Base-by-base conservation (phyloP, 768 basidiomycete species). In the Kwoniella newhampshirensis region DNA sequence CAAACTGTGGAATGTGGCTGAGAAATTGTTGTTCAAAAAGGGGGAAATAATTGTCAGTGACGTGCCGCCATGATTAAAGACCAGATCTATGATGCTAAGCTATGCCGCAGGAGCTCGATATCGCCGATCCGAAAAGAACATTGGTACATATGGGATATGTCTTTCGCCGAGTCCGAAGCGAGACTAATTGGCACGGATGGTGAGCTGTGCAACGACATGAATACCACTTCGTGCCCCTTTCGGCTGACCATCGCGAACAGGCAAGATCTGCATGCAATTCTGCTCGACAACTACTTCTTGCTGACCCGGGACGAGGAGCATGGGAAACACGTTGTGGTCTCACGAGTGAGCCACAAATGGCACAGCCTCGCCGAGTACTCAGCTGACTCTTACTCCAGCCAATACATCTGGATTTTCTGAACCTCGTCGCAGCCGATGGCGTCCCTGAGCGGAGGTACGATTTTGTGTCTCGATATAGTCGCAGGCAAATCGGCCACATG, bases 1-100 rank as follows among this genome's bases (percentile, higher is more conserved):
- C 63, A 91, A 90, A 70, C 86, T 90, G 58, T 89, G 87, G 86
- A 84, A 80, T 50, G 78, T 93, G 2, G 85, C 84, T 62, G 89
- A 93, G 77, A 86, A 82, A 64, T 71, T 94, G 46, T 75, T 83
- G 12, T 89, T 84, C 67, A 84, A 84, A 67, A 85, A 82, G 60
- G 90, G 87, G 23, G 90, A 93, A 74, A 84, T 92, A 17, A 85
- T 91, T 35, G 90, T 89, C 68, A 58, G 85, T 77, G 3, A 17
- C 11, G n/a, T 47, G 26, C 9, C 43, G 2, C 30, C 2, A 21
- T 20, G 17, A 39, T 17, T 17, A 2, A 26, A 27, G 11, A 12
- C 3, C 18, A 42, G 41, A 42, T 27, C 1, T 28, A 39, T 39
- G 45, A n/a, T n/a, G 43, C 32, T 57, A 50, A 63, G n/a, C 9